These are phyloP conservation scores for Aeschynomene evenia DNA, from an alignment of 306 rosid species.

Conservation along the genomic window DNA sequence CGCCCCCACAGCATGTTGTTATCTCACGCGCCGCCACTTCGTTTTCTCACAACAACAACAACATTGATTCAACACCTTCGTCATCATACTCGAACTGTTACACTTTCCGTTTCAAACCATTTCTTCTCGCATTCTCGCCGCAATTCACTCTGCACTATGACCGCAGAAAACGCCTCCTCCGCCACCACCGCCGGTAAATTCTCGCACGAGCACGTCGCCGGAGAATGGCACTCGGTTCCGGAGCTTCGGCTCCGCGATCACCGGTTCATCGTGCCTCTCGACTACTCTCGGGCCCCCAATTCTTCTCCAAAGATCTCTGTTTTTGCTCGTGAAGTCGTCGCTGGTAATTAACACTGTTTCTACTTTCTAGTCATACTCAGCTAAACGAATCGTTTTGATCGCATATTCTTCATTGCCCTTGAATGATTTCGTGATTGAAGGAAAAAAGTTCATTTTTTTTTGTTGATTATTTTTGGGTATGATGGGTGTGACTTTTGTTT, in stretches of 20 bases:
- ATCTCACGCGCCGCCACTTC: slow-evolving; percentile 36
- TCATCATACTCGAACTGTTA: neutral
- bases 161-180: neutral
- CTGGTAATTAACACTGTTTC: slow-evolving; percentile 56
- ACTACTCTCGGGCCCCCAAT: slow-evolving; percentile 44
- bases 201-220: slow-evolving; percentile 56
- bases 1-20: slow-evolving; percentile 28
- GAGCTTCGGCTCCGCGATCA: slow-evolving; percentile 87
- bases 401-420: neutral
- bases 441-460: neutral
- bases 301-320: slow-evolving; percentile 62
- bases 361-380: neutral
- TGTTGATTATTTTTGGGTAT: neutral
- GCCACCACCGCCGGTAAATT: neutral
- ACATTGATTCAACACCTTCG: neutral
- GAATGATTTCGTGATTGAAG: neutral
- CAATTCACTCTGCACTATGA: slow-evolving; percentile 39
- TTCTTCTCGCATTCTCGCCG: slow-evolving; percentile 28
- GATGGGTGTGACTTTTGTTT: neutral
- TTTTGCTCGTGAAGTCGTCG: slow-evolving; percentile 92
- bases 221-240: slow-evolving; percentile 79
- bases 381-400: neutral
- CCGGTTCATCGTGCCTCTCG: slow-evolving; percentile 68
- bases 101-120: slow-evolving; percentile 10
- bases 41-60: slow-evolving; percentile 7